A percentile compares a stretch with the other conserved stretches of the same genome.
Evolutionary conservation across 176 grass and related monocot genomes (phyloP).

Genomic region (Lolium rigidum): DNA sequence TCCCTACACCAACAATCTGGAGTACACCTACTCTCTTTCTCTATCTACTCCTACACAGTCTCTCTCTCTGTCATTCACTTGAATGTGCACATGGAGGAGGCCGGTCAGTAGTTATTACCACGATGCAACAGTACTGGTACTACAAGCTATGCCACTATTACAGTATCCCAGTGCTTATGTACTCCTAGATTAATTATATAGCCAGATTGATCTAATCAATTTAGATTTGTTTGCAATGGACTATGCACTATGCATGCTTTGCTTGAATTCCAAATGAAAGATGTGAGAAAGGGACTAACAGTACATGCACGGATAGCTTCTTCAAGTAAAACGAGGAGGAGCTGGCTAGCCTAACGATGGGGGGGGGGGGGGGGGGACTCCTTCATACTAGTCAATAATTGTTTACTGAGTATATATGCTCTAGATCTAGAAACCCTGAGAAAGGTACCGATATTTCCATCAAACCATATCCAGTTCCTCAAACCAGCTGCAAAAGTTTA

Average conservation of each 20-base stretch:
- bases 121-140: not conserved
- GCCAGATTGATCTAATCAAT: not conserved
- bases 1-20: no score
- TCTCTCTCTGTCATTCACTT: not conserved
- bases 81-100: conserved; percentile 39
- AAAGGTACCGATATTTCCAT: no score
- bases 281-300: not conserved
- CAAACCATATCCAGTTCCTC: no score
- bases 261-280: not conserved
- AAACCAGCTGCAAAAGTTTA: not conserved
- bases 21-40: no score
- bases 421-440: no score
- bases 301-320: conserved; percentile 26
- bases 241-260: conserved; percentile 4
- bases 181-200: no score
- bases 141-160: not conserved
- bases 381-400: no score
- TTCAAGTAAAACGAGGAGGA: conserved; percentile 23
- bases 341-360: not conserved
- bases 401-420: no score
- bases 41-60: no score
- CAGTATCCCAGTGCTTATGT: not conserved
- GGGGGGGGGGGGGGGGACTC: no score
- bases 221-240: conserved; percentile 26
- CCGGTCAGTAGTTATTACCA: conserved; percentile 44